Evolutionary conservation across 106 monocot species (phyloP), one percentile per base, ranked within the genome.

Genomic region (Phalaenopsis aphrodite): DNA sequence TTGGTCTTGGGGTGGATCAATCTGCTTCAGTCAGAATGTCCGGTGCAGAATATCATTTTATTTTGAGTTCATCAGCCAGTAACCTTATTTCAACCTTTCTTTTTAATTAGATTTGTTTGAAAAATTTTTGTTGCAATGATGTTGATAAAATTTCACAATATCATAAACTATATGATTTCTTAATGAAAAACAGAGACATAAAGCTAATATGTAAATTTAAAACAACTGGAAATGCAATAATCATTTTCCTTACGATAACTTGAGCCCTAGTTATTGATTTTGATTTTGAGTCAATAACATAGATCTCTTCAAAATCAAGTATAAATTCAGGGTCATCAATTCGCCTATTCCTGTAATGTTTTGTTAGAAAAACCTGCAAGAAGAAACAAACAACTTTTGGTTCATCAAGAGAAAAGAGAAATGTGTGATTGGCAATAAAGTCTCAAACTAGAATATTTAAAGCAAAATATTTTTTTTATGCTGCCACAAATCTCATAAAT

Each of bases 221-320:
- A 64, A 64, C 64, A 64, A 7, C 4, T 64, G 16, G 12, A n/a
- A 64, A 64, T 64, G 64, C 64, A 64, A 52, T 52, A 12, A 12
- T 71, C 3, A 71, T 11, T 14, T 19, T 61, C 78, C 91, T 89
- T 90, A 96, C 97, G 86, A 89, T 37, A 66, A 97, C 85, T 90
- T 92, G 90, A 52, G 94, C 97, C 79, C 97, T 87, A 72, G 88
- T 89, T 42, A 92, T 97, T 56, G 97, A 92, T 79, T 87, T 94
- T 58, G 92, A 85, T 77, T 89, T 94, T 23, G 92, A 94, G 82
- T 94, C 97, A 24, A 98, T 92, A 10, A 94, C 94, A 84, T 94
- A 97, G 47, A 94, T 98, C 84, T 98, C 94, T 87, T 98, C 97
- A 89, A 98, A 94, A 84, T 97, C 97, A 83, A 97, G 88, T 55